A percentile compares a stretch with the other conserved stretches of the same genome.
Conservation (phyloP, 495 filamentous ascomycete genomes). For the Penicillium coprophilum region DNA sequence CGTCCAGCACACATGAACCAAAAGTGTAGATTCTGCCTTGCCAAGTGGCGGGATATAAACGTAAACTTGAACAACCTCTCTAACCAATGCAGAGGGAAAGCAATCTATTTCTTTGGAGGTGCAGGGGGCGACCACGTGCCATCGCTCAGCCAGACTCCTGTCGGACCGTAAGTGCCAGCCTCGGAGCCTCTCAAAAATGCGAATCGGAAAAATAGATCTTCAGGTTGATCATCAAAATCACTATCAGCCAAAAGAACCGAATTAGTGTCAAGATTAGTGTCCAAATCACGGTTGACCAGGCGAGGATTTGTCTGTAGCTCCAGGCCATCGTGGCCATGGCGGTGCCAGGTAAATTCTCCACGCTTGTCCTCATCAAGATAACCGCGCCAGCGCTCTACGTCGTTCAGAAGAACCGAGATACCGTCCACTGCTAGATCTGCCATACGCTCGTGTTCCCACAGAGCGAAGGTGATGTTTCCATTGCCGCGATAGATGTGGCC, state of each 20-base stretch:
- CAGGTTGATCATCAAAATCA: slow-evolving; percentile 40
- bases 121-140: slow-evolving; percentile 63
- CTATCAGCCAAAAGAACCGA: slow-evolving; percentile 35
- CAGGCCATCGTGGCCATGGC: slow-evolving; percentile 44
- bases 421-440: slow-evolving; percentile 74
- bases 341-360: slow-evolving; percentile 49
- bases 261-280: slow-evolving; percentile 18
- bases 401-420: slow-evolving; percentile 86
- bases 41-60: slow-evolving; percentile 3
- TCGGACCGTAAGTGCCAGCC: slow-evolving; percentile 73
- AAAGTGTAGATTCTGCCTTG: slow-evolving; percentile 19
- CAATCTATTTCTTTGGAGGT: slow-evolving; percentile 29
- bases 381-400: slow-evolving; percentile 79
- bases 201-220: slow-evolving; percentile 80
- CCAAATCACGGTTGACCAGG: slow-evolving; percentile 21
- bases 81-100: neutral
- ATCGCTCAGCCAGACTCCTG: slow-evolving; percentile 71
- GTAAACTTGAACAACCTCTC: neutral
- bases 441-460: slow-evolving; percentile 47
- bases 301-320: slow-evolving; percentile 31
- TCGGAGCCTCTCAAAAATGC: slow-evolving; percentile 70
- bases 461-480: slow-evolving; percentile 59
- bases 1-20: slow-evolving; percentile 23
- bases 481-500: slow-evolving; percentile 37
- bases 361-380: slow-evolving; percentile 52